Evolutionary conservation across 805 yeast genomes (phyloP), one percentile per base, ranked within the genome.

Genomic region (Candida tallmaniae): DNA sequence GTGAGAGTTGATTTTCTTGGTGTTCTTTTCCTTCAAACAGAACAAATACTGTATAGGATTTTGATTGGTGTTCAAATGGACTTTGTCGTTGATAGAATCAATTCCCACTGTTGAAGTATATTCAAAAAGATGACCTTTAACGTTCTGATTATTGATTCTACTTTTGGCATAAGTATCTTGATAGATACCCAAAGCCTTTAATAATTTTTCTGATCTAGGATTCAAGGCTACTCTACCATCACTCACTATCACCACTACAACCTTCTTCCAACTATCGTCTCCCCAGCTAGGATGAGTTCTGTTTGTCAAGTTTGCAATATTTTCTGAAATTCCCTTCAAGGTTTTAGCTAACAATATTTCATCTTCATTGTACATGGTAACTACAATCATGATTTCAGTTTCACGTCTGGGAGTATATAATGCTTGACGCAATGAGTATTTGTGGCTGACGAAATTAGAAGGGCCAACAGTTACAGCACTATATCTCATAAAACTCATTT

Each of bases 141-240:
- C 97, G 20, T 78, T 73, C 37, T 78, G 73, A 37, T 82, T 90
- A 54, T 88, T 87, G 48, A 93, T 87, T 52, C 79, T 83, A 51
- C 86, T 84, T 55, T 88, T 88, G 29, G 97, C 97, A 60, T 88
- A 87, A 0, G 97, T 97, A 41, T 88, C 97, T 60, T 93, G 98
- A 56, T 80, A 90, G 26, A 83, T 83, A 16, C 98, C 98, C 35
- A 90, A 56, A 2, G 95, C 84, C 10, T 93, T 83, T 54, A 90
- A 65, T 20, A 90, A 65, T 6, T 89, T 88, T 50, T 80, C 75
- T 0, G 96, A 74, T 31, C 89, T 70, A 29, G 83, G 83, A 56
- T 86, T 73, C 38, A 90, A 77, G 47, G 88, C 86, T 10, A 78
- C 74, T 50, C 97, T 78, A 41, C 98, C 98, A 62, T 90, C 98